These are phyloP conservation scores for Fraxinus ornus DNA, from an alignment of 305 asterid genomes.

Conservation along the genomic window DNA sequence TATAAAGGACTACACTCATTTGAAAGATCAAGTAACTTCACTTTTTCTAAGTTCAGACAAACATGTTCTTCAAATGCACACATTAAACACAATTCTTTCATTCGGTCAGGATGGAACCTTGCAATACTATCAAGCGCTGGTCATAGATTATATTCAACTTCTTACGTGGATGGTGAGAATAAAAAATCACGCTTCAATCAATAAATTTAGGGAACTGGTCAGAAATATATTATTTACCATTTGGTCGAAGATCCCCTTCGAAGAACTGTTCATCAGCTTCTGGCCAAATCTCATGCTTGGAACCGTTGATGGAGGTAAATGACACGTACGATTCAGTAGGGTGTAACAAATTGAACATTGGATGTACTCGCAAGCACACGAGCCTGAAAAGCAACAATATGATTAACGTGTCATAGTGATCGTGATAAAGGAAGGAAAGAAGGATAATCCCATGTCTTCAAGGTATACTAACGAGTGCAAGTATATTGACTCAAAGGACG, in stretches of 20 bases:
- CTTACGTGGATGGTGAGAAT: background rate
- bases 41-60: background rate
- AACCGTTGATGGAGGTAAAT: conserved; percentile 75
- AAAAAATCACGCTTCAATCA: background rate
- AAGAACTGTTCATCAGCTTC: conserved; percentile 61
- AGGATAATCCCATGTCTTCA: background rate
- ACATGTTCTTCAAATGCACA: background rate
- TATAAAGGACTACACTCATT: background rate
- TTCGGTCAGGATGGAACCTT: background rate
- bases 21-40: background rate
- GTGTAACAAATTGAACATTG: conserved; percentile 63
- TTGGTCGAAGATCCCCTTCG: conserved; percentile 73
- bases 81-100: background rate
- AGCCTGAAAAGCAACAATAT: conserved; percentile 48
- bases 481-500: background rate
- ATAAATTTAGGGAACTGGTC: background rate
- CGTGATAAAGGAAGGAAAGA: background rate
- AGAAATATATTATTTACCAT: conserved; percentile 44
- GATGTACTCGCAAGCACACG: conserved; percentile 93
- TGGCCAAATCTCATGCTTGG: conserved; percentile 72
- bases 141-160: background rate
- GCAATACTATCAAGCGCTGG: background rate
- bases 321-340: conserved; percentile 75
- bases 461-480: background rate
- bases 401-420: background rate